A percentile compares a stretch with the other conserved stretches of the same genome.
Conservation (phyloP, 140 eudicot genomes). For the Erigeron philadelphicus region DNA sequence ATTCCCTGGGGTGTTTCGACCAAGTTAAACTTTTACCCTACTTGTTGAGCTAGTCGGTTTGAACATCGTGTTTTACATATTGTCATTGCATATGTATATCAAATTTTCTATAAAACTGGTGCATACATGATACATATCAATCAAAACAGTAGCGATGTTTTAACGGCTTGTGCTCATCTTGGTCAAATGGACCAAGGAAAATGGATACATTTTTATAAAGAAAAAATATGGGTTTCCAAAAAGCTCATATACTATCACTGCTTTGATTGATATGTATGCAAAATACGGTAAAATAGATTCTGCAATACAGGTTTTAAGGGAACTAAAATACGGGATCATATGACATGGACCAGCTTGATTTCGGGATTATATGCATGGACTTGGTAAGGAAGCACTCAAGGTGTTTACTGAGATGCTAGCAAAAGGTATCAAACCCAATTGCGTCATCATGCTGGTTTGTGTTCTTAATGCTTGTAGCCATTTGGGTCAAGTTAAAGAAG, state of each 20-base stretch:
- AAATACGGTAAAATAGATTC: constrained; percentile 48
- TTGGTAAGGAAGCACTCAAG: constrained; percentile 41
- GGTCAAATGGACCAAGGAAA: constrained; percentile 50
- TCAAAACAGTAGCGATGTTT: too few relatives aligned
- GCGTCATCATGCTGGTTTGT: constrained; percentile 40
- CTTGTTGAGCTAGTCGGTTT: too few relatives aligned
- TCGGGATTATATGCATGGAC: constrained; percentile 51
- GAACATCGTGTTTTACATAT: too few relatives aligned
- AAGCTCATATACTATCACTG: constrained; percentile 38
- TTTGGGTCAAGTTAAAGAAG: constrained; percentile 44
- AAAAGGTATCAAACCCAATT: constrained; percentile 40
- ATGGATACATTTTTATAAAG: constrained; percentile 44
- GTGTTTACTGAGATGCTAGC: constrained; percentile 40
- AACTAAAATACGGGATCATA: constrained; percentile 32
- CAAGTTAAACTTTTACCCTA: too few relatives aligned
- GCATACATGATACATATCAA: too few relatives aligned
- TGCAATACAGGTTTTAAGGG: constrained; percentile 36
- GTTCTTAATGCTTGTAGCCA: constrained; percentile 57
- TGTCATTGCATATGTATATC: too few relatives aligned
- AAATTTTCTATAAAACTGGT: too few relatives aligned
- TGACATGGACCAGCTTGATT: constrained; percentile 49
- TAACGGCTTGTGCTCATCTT: constrained; percentile 49
- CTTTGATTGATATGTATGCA: constrained; percentile 51
- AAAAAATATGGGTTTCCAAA: constrained; percentile 23
- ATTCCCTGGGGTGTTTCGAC: too few relatives aligned